These are phyloP conservation scores for Parafenestella ontariensis DNA, from an alignment of 2,329 filamentous ascomycete species.

Conservation along the genomic window DNA sequence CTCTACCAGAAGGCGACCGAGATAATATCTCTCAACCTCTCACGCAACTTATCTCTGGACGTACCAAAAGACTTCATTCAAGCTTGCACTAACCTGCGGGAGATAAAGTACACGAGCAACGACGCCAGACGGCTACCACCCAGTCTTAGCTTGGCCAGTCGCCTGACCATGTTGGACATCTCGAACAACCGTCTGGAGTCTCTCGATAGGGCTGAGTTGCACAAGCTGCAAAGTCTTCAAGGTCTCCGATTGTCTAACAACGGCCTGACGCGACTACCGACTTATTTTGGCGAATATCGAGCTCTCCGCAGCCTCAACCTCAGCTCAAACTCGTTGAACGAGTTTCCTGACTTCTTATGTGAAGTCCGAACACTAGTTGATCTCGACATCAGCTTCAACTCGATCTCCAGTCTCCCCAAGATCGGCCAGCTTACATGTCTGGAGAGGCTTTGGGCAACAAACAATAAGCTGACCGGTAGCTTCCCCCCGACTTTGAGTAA, in stretches of 20 bases:
- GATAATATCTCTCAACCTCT: constrained; percentile 94
- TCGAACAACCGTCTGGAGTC: constrained; percentile 93
- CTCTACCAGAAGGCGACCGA: constrained; percentile 91
- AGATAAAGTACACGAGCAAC: constrained; percentile 96
- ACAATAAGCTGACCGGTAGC: constrained; percentile 82
- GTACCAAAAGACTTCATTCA: constrained; percentile 97
- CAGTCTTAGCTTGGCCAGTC: constrained; percentile 80
- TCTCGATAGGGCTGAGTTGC: constrained; percentile 82
- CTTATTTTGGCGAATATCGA: constrained; percentile 82
- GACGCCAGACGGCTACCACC: constrained; percentile 85
- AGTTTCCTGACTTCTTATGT: constrained; percentile 86
- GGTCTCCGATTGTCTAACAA: constrained; percentile 96
- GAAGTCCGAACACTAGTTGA: constrained; percentile 84
- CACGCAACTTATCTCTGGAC: constrained; percentile 88
- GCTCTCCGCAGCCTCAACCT: constrained; percentile 84
- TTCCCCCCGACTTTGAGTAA: constrained; percentile 76
- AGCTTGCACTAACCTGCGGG: constrained; percentile 85
- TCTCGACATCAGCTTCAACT: constrained; percentile 96
- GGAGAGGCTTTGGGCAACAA: constrained; percentile 92
- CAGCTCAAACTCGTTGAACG: constrained; percentile 88
- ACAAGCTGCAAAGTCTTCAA: constrained; percentile 75
- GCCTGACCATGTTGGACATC: constrained; percentile 87
- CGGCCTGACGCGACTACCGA: constrained; percentile 77
- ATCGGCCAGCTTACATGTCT: constrained; percentile 81
- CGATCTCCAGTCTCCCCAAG: constrained; percentile 78